Base-by-base conservation (phyloP, 805 yeast genomes). In the Wickerhamomyces xylosicus region DNA sequence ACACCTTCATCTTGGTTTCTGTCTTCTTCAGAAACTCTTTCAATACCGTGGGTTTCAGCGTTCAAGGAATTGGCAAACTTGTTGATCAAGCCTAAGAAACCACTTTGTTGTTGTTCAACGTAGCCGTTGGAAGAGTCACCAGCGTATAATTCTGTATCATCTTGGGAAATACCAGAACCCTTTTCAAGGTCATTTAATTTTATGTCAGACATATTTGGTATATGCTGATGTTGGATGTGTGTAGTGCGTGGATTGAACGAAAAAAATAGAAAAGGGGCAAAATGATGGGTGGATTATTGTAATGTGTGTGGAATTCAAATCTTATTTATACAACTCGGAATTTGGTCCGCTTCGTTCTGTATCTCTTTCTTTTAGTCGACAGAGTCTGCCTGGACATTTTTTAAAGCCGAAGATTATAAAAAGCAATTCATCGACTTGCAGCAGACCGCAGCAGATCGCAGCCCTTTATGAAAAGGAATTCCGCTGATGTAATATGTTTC, bases 11-110 rank as follows among this genome's bases (percentile, higher is more conserved):
- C 70, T 45, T 79, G 85, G 35, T 72, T 69, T 57, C 85, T 79
- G 59, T 85, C 90, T 34, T 79, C 83, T 44, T 82, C 95, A 8
- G 84, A 76, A 41, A 89, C 72, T 33, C 81, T 68, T 52, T 85
- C 95, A 46, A 89, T 77, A 60, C 95, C 95, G 54, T 82, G 74
- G 18, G 72, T 67, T 56, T 79, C 86, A 28, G 71, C 72, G 37
- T 62, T 59, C 19, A 61, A 33, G 8, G 42, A 41, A 19, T 48
- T 43, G 11, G 54, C 52, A 4, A 61, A 2, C 35, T 46, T 54
- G 43, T 53, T 47, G 19, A 56, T 33, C 38, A 44, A 49, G 28
- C 52, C 44, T 11, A 49, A 35, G 21, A 42, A 42, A 4, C 47
- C 33, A 21, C 43, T 43, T 3, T 45, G 36, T 35, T 47, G 48